Evolutionary conservation across 2,329 filamentous ascomycete species (phyloP).

Genomic region (Aspergillus pseudotamarii): DNA sequence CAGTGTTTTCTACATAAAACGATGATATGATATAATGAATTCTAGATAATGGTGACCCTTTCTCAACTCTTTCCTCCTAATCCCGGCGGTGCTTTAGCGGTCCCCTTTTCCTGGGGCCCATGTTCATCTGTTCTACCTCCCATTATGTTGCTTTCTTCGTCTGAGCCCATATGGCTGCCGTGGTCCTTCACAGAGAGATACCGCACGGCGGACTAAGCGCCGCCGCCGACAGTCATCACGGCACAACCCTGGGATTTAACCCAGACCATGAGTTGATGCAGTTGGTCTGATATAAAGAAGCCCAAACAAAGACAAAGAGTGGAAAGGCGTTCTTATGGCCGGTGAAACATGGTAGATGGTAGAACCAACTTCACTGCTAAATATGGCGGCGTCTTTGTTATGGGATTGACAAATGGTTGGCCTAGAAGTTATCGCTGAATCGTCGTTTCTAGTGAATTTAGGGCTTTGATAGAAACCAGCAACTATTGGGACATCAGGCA

Average conservation of each 20-base stretch:
- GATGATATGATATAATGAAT: neutral
- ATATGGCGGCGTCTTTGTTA: neutral
- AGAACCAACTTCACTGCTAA: neutral
- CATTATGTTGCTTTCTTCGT: neutral
- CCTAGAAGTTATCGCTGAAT: neutral
- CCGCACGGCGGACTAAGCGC: neutral
- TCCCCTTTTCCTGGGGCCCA: neutral
- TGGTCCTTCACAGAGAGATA: neutral
- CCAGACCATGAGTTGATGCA: neutral
- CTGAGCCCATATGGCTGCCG: neutral
- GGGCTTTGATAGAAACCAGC: neutral
- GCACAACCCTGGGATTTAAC: neutral
- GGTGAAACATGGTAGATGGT: neutral
- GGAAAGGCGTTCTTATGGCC: too few species aligned
- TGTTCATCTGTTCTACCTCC: neutral
- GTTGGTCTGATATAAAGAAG: neutral
- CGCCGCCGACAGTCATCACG: neutral
- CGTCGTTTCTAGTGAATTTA: neutral
- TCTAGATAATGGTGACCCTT: neutral
- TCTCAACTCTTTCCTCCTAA: neutral
- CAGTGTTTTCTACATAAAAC: neutral
- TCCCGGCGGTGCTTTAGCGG: neutral
- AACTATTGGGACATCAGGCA: neutral
- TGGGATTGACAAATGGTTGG: neutral
- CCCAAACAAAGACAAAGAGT: too few species aligned